These are phyloP conservation scores for Limnanthes douglasii DNA, from an alignment of 345 rosid species.

Conservation along the genomic window DNA sequence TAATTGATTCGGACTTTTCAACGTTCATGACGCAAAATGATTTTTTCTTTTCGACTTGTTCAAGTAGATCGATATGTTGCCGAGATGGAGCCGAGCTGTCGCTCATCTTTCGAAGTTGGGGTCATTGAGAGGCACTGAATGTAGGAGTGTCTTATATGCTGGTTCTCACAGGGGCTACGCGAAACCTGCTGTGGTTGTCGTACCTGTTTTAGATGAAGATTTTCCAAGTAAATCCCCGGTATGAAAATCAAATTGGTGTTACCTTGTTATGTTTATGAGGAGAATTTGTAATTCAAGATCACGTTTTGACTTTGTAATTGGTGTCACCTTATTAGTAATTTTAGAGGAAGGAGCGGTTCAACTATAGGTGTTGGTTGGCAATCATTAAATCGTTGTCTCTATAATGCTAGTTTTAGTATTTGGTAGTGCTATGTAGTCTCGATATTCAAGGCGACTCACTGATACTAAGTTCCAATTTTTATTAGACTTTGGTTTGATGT, in stretches of 20 bases:
- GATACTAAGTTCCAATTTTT: not conserved
- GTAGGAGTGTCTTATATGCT: constrained; percentile 8
- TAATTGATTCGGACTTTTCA: no score
- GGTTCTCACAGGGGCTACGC: constrained; percentile 27
- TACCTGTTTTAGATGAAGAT: constrained; percentile 12
- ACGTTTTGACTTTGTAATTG: not conserved
- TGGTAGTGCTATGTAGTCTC: not conserved
- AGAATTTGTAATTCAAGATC: not conserved
- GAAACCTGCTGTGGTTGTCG: constrained; percentile 19
- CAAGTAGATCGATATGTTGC: no score
- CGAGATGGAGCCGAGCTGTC: constrained; percentile 37
- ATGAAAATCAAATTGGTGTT: constrained; percentile 3
- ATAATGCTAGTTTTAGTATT: not conserved
- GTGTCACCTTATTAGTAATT: not conserved
- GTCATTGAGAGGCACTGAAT: constrained; percentile 12
- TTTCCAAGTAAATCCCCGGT: constrained; percentile 26
- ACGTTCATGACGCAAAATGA: no score
- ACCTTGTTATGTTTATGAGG: not conserved
- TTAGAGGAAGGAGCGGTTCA: no score
- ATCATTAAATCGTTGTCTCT: not conserved
- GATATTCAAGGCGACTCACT: not conserved
- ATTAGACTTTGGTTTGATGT: no score
- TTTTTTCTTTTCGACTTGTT: no score
- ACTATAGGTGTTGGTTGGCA: not conserved
- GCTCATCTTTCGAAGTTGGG: constrained; percentile 22